These are phyloP conservation scores for Ogataea ganodermae DNA, from an alignment of 805 yeast genomes.

Conservation along the genomic window DNA sequence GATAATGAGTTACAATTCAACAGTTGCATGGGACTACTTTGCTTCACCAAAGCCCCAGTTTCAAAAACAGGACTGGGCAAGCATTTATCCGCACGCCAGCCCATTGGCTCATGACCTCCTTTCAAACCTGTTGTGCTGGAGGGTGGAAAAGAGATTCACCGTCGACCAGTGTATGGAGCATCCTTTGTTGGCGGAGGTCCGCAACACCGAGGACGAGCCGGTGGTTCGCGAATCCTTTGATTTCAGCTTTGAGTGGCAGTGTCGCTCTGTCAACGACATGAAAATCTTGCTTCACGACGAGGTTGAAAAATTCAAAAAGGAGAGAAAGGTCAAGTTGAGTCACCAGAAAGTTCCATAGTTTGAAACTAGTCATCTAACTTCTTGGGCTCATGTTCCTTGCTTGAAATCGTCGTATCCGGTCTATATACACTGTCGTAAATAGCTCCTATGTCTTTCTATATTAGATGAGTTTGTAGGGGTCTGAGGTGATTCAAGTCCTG, in stretches of 20 bases:
- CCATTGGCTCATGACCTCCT: conserved; percentile 53
- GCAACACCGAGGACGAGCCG: conserved; percentile 60
- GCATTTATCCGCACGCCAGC: conserved; percentile 65
- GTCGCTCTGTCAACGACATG: conserved; percentile 43
- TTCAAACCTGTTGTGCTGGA: conserved; percentile 63
- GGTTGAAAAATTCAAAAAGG: conserved; percentile 50
- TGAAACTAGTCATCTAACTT: neutral
- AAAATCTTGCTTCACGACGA: conserved; percentile 53
- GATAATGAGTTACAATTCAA: conserved; percentile 45
- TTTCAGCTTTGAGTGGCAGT: conserved; percentile 62
- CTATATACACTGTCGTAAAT: conserved; percentile 2
- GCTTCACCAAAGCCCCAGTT: conserved; percentile 46
- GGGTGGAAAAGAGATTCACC: conserved; percentile 51
- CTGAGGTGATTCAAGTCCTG: no score
- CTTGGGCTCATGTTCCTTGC: neutral
- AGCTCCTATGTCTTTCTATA: conserved; percentile 4
- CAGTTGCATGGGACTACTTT: conserved; percentile 49
- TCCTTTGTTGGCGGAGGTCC: conserved; percentile 52
- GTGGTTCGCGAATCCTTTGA: conserved; percentile 53
- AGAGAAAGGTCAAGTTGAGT: conserved; percentile 21
- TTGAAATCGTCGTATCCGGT: conserved; percentile 2
- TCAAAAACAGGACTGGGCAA: conserved; percentile 47
- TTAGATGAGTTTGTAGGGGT: neutral
- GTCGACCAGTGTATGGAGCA: conserved; percentile 62
- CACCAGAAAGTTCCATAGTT: conserved; percentile 8